Base-by-base conservation (phyloP, 768 basidiomycete genomes). In the Chalciporus sphaerocephalus region DNA sequence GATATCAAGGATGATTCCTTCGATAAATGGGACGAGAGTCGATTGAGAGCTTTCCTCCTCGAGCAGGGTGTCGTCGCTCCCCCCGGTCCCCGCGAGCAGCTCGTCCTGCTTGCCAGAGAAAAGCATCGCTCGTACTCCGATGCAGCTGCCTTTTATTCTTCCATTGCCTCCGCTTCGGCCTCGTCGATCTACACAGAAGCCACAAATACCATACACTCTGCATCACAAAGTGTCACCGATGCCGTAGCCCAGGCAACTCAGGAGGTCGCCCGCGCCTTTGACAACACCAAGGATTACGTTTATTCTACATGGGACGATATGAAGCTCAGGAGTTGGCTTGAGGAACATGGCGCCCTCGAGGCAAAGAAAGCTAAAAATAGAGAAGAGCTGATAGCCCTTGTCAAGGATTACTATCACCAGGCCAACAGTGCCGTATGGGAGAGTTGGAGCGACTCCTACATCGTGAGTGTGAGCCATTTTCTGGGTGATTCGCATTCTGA, bases 301-400 rank as follows among this genome's bases (percentile, higher is more conserved):
- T 95, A 87, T 64, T 91, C 87, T 0, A 79, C 86, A 0, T 96
- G 95, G 95, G 83, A 87, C 45, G 90, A 94, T 53, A 84, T 74
- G 56, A 74, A 75, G 52, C 66, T 97, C 38, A 73, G 85, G 40
- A 65, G 58, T 0, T 96, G 84, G 68, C 78, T 94, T 36, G 81
- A 86, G 58, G 73, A 84, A 30, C 81, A 88, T 57, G 85, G 86
- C 20, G 70, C 90, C 30, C 56, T 90, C 49, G 76, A 87, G 56
- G 76, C 85, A 3, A 82, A 78, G 49, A 65, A 69, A 15, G 70
- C 49, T 48, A 67, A 17, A 46, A 82, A 75, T 42, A 79, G 80
- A 34, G 75, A 80, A 7, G 83, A 95, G 54, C 64, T 96, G 25
- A 62, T 88, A 25, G 69, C 69, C 10, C 73, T 85, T 59, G 86